Conservation (phyloP, 176 grass and related monocot species). For the Saccharum spontaneum region DNA sequence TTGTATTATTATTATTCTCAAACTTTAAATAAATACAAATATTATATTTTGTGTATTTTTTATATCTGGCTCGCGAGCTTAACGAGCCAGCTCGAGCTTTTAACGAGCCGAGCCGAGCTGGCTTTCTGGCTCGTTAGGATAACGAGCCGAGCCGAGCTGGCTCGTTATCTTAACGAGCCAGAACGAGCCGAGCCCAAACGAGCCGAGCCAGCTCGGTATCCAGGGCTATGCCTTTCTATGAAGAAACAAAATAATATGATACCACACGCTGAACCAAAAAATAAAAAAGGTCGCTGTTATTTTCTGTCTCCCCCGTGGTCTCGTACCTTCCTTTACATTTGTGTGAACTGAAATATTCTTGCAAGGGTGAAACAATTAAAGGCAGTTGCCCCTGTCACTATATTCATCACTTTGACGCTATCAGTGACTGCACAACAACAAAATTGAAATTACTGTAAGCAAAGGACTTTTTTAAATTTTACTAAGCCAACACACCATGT, state of each 20-base stretch:
- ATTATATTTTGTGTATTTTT: too few species aligned
- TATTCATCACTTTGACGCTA: constrained; percentile 50
- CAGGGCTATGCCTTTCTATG: too few species aligned
- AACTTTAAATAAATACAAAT: too few species aligned
- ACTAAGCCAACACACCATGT: background rate
- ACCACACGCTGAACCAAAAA: background rate
- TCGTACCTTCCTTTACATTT: constrained; percentile 29
- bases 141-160: too few species aligned
- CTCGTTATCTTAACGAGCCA: too few species aligned
- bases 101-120: too few species aligned
- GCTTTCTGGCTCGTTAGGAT: too few species aligned
- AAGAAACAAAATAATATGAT: constrained; percentile 32
- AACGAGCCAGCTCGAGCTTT: too few species aligned
- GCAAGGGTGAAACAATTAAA: constrained; percentile 31
- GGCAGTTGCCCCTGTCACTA: constrained; percentile 11
- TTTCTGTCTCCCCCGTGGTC: background rate
- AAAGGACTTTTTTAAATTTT: background rate
- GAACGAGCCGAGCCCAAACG: too few species aligned
- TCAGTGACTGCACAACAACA: constrained; percentile 38
- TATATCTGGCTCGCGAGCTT: too few species aligned
- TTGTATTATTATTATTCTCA: too few species aligned
- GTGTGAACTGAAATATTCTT: constrained; percentile 26
- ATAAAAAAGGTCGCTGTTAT: constrained; percentile 2
- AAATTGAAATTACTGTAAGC: constrained; percentile 12
- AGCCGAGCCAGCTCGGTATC: too few species aligned